Evolutionary conservation across 2,329 filamentous ascomycete genomes (phyloP), one percentile per base, ranked within the genome.

Genomic region (Ophiostoma pallidulum): DNA sequence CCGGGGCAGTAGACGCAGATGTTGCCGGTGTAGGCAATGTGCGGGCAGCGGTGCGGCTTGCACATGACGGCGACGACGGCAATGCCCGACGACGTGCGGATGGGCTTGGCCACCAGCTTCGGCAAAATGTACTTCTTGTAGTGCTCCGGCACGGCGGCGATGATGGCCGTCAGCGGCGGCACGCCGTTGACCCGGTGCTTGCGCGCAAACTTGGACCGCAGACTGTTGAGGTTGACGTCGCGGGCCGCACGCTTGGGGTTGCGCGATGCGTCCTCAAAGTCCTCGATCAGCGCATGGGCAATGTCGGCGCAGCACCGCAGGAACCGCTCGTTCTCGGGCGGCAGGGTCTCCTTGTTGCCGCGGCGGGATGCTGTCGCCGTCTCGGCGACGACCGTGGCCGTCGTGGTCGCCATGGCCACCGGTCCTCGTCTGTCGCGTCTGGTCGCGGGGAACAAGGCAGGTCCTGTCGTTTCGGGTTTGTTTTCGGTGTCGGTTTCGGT

Each of bases 1-100:
- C 92, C 92, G 9, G 92, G 92, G 62, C 92, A 98, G 69, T 98
- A 98, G 52, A 98, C 92, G 65, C 92, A 98, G 53, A 98, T 97
- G 63, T 98, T 98, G 53, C 92, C 92, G 0, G 92, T 98, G 65
- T 96, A 98, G 10, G 92, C 87, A 58, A 98, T 98, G 62, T 98
- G 92, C 16, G 92, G 92, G 61, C 92, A 98, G 62, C 92, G 77
- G 64, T 98, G 92, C 20, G 92, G 92, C 66, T 98, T 98, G 76
- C 92, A 97, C 92, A 98, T 98, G 57, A 98, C 94, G 37, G 94
- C 92, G 40, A 98, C 92, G 8, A 98, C 92, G 2, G 92, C 92
- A 58, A 98, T 98, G 49, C 92, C 92, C 16, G 41, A 47, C 35
- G 35, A 70, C 75, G 59, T 74, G 84, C 86, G 77, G 51, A 98